Base-by-base conservation (phyloP, 805 yeast species). In the Wickerhamiella domercqiae region DNA sequence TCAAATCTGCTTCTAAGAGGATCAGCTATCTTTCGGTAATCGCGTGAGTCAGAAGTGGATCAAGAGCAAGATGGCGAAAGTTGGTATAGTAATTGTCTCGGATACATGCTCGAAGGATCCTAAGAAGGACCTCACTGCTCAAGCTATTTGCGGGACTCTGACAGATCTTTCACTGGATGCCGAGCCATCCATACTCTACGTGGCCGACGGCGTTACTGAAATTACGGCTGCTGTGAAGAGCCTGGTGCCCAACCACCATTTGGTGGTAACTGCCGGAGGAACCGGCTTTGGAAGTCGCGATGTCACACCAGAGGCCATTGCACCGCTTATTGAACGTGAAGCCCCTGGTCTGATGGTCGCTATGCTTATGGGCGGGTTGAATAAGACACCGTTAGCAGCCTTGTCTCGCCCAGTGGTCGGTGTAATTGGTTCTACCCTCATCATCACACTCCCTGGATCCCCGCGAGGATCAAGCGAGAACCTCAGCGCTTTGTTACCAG, bases 361-460 rank as follows among this genome's bases (percentile, higher is more conserved):
- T 3, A 67, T 70, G 72, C 49, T 69, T 3, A 40, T 54, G 1
- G 55, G 51, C 18, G 65, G 73, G 1, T 54, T 68, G 16, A 47
- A 56, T 36, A 54, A 60, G 19, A 70, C 75, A 0, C 67, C 68
- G 1, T 58, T 56, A 44, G 74, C 73, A 1, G 65, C 66, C 31
- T 49, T 68, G 55, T 53, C 70, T 3, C 55, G 75, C 21, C 72
- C 72, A 1, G 66, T 65, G 3, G 71, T 72, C 2, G 75, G 75
- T 2, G 26, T 40, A 2, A 47, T 51, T 11, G 52, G 54, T 20
- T 48, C 56, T 17, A 42, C 64, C 0, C 42, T 70, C 29, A 52
- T 70, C 0, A 45, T 69, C 9, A 66, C 73, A 0, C 50, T 69
- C 3, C 75, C 75, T 0, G 75, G 75, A 0, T 67, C 72, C 1